Percentiles rank a stretch among this genome's conserved stretches.
These are phyloP conservation scores for Cryptococcus sp. DNA, from an alignment of 1,284 basidiomycete species.

Conservation along the genomic window DNA sequence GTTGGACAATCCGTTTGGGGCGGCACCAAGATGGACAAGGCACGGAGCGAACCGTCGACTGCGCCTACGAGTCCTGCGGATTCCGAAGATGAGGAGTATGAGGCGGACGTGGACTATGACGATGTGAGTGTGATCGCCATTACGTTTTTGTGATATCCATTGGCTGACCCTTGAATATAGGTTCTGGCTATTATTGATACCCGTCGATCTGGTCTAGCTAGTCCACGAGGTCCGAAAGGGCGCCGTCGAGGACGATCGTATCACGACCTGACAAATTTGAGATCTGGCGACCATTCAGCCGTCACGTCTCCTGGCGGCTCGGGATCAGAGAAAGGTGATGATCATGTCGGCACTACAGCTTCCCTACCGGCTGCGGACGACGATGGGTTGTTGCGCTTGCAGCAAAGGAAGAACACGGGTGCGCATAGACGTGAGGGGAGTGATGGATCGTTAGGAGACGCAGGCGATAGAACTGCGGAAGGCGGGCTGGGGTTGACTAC, in stretches of 20 bases:
- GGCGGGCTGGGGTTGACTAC: constrained; percentile 9
- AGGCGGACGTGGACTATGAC: constrained; percentile 57
- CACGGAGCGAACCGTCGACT: constrained; percentile 37
- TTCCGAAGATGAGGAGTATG: constrained; percentile 51
- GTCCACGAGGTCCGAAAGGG: constrained; percentile 34
- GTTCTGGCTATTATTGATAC: constrained; percentile 50
- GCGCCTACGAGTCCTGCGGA: constrained; percentile 49
- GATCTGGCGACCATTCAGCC: constrained; percentile 5
- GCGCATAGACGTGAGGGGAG: constrained; percentile 7
- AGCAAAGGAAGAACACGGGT: constrained; percentile 20
- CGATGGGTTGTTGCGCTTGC: constrained; percentile 23
- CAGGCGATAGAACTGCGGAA: constrained; percentile 1
- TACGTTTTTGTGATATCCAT: neutral
- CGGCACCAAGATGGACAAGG: constrained; percentile 34
- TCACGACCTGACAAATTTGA: constrained; percentile 28
- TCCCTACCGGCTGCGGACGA: constrained; percentile 28
- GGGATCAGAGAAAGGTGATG: neutral
- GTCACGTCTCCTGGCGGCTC: neutral
- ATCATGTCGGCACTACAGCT: neutral
- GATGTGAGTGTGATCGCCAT: constrained; percentile 42
- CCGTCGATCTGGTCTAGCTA: constrained; percentile 26
- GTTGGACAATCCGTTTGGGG: constrained; percentile 46
- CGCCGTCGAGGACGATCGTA: constrained; percentile 38
- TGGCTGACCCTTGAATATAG: constrained; percentile 10
- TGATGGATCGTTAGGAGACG: constrained; percentile 1